These are phyloP conservation scores for Acanthamoeba healyi DNA, from an alignment of 208 protist genomes.

Conservation along the genomic window DNA sequence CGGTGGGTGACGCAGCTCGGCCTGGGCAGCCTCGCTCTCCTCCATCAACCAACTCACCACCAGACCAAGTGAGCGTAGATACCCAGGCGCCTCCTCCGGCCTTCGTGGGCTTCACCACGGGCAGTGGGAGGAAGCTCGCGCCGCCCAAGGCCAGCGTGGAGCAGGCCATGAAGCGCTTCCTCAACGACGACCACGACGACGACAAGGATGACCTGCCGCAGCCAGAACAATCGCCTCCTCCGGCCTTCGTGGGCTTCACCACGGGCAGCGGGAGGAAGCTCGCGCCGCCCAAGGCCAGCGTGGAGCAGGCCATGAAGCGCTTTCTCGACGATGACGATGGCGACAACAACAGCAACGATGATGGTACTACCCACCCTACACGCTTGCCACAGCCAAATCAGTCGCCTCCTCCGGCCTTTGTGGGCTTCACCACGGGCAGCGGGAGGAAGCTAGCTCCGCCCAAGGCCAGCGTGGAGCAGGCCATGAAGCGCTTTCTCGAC, in stretches of 20 bases:
- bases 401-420: neutral
- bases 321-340: neutral
- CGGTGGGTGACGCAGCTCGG: neutral
- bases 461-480: neutral
- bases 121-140: neutral
- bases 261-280: neutral
- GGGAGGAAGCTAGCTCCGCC: neutral
- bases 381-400: too few species aligned
- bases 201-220: neutral
- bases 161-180: neutral
- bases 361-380: neutral
- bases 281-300: neutral
- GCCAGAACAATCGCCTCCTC: neutral
- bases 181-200: neutral
- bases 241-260: neutral
- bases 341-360: neutral
- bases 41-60: too few species aligned
- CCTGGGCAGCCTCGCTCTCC: too few species aligned
- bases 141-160: neutral
- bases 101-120: conserved; percentile 5
- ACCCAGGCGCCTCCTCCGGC: neutral
- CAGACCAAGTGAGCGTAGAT: too few species aligned
- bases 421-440: conserved; percentile 17
- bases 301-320: neutral
- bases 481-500: conserved; percentile 4